Base-by-base conservation (phyloP, 2,329 filamentous ascomycete species). In the Hypoxylon sp. region DNA sequence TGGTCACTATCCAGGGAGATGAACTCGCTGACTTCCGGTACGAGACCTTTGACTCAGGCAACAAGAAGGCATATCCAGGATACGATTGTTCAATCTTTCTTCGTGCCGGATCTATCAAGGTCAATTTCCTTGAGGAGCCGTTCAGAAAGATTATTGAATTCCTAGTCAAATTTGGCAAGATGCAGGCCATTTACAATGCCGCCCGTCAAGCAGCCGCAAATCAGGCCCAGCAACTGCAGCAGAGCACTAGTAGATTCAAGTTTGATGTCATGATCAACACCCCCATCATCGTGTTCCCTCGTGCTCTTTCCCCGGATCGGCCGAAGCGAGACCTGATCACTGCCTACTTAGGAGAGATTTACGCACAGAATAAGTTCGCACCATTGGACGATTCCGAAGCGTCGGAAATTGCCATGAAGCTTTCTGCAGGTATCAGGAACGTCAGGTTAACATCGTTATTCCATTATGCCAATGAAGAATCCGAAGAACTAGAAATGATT, bases 111-210 rank as follows among this genome's bases (percentile, higher is more conserved):
- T 99, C 96, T 0, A 91, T 99, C 78, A 98, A 97, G 80, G 85
- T 99, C 76, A 98, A 97, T 77, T 99, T 99, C 77, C 82, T 98
- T 3, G 95, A 97, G 67, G 96, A 99, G 78, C 96, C 96, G 0
- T 97, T 98, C 83, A 89, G 96, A 55, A 98, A 98, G 80, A 98
- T 99, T 69, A 93, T 99, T 79, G 93, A 96, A 71, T 99, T 99
- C 78, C 84, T 97, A 45, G 94, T 99, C 77, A 99, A 99, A 74
- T 99, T 99, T 77, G 96, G 96, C 65, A 97, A 97, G 80, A 99
- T 99, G 96, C 96, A 99, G 79, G 95, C 96, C 21, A 91, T 99
- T 56, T 99, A 97, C 83, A 99, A 99, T 75, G 95, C 96, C 43
- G 96, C 96, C 11, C 89, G 96, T 32, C 93, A 97, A 79, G 96